Base-by-base conservation (phyloP, 257 asterid species). In the Solanum etuberosum region DNA sequence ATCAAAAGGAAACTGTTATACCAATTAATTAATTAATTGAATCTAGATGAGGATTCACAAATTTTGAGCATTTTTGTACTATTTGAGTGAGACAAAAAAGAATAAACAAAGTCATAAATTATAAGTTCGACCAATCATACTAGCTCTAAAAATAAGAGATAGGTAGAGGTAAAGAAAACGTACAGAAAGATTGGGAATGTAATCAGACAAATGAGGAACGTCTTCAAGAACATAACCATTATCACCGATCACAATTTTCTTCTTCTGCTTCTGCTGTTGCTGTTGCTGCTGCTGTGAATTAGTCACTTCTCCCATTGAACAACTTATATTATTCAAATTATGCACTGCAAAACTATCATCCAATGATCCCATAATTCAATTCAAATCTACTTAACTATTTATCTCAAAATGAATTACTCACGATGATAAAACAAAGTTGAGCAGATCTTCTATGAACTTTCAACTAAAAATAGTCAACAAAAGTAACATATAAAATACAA, bases 131-230 rank as follows among this genome's bases (percentile, higher is more conserved):
- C 9, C 61, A 51, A 51, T 51, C 0, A 16, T 51, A 14, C 3
- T 48, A 48, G 57, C 57, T 48, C 57, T 48, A 51, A 51, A 51
- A 51, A 16, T 51, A 46, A 46, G 10, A 27, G 15, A 72, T 34
- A 20, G 32, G 4, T 37, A 31, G 71, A 29, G 18, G 18, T 32
- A 51, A 16, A 51, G n/a, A 51, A 18, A 29, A 27, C 87, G 7
- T 89, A 95, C 98, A 54, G 92, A 92, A 35, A 92, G 96, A 86
- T 91, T 27, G 35, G 94, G 91, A 82, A 95, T 70, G 90, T 90
- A 93, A 71, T 94, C 97, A 21, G 95, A 87, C 85, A 95, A 88
- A 83, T 94, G 98, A 9, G 98, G 98, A 21, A 94, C 98, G 54
- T 94, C 96, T 73, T 94, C 93, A 2, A 94, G 93, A 34, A 91